phyloP scores from a whole-genome alignment of 2,329 filamentous ascomycete genomes.

The Bisporella sp. region DNA sequence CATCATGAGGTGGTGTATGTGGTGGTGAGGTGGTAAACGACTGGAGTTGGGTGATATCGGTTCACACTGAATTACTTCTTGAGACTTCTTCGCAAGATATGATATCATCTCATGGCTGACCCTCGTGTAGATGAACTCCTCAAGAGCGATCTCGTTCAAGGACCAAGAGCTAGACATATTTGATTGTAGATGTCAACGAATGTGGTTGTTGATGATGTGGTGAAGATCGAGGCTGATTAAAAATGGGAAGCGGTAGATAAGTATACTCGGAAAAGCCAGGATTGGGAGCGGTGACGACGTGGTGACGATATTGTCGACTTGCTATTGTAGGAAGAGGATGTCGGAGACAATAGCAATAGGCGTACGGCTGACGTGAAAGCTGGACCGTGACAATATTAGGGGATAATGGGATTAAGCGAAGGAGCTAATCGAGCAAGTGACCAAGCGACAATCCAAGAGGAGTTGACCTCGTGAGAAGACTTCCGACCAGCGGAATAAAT shows the following conservation, averaged over 20 bases:
- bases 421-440: not conserved
- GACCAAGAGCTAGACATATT: slow-evolving; percentile 1
- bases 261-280: not conserved
- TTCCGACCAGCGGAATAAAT: not conserved
- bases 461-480: not conserved
- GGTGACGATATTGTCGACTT: slow-evolving; percentile 1
- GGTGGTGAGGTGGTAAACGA: slow-evolving; percentile 33
- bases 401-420: not conserved
- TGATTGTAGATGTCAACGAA: not conserved
- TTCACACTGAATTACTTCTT: slow-evolving; percentile 76
- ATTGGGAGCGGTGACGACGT: not conserved
- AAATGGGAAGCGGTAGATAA: not conserved
- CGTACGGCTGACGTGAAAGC: too few species aligned
- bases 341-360: not conserved
- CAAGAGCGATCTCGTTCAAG: slow-evolving; percentile 64
- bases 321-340: not conserved
- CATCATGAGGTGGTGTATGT: slow-evolving; percentile 42
- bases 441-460: not conserved
- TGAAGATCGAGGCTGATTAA: not conserved
- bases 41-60: slow-evolving; percentile 45
- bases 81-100: slow-evolving; percentile 68
- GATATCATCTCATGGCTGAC: slow-evolving; percentile 71
- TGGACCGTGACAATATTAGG: not conserved
- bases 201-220: not conserved
- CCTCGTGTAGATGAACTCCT: slow-evolving; percentile 72